phyloP scores from a whole-genome alignment of 2,329 filamentous ascomycete genomes.

The Alternaria metachromatica region DNA sequence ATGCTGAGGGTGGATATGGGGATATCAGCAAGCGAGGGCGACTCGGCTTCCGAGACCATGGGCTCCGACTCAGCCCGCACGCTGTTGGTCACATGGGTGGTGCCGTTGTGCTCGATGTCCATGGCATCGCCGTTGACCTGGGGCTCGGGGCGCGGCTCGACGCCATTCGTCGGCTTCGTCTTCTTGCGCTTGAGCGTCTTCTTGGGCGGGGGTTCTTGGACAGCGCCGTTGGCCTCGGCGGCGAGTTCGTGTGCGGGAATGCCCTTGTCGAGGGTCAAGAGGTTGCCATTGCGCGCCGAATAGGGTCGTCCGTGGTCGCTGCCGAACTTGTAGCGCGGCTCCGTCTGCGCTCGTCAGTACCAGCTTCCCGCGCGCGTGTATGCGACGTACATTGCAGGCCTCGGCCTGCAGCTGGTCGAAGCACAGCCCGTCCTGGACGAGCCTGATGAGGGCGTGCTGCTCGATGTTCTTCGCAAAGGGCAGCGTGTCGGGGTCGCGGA shows the following conservation, averaged over 20 bases:
- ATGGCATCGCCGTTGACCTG: slow-evolving; percentile 56
- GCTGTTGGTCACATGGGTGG: slow-evolving; percentile 35
- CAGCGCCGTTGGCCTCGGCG: slow-evolving; percentile 41
- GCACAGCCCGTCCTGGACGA: slow-evolving; percentile 68
- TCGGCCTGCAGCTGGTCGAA: slow-evolving; percentile 54
- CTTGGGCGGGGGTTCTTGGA: slow-evolving; percentile 40
- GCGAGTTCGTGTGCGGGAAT: slow-evolving; percentile 45
- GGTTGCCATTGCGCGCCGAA: slow-evolving; percentile 46
- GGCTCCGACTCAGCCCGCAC: slow-evolving; percentile 46
- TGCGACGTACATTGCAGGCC: slow-evolving; percentile 39
- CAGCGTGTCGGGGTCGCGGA: slow-evolving; percentile 65
- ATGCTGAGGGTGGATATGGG: slow-evolving; percentile 50
- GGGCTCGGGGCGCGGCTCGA: slow-evolving; percentile 38
- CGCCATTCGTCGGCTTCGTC: slow-evolving; percentile 40
- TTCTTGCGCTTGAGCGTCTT: slow-evolving; percentile 46
- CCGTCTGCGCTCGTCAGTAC: slow-evolving; percentile 36
- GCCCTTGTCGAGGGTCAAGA: slow-evolving; percentile 45
- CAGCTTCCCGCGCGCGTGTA: background rate
- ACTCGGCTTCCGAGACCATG: slow-evolving; percentile 46
- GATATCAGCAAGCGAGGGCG: slow-evolving; percentile 46
- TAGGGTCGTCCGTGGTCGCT: slow-evolving; percentile 49
- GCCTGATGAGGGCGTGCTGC: slow-evolving; percentile 64
- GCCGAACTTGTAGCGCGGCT: slow-evolving; percentile 47
- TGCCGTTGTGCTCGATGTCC: slow-evolving; percentile 52
- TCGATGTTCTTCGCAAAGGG: slow-evolving; percentile 67